Evolutionary conservation across 2,329 filamentous ascomycete genomes (phyloP).

Genomic region (Cryphonectria parasitica): DNA sequence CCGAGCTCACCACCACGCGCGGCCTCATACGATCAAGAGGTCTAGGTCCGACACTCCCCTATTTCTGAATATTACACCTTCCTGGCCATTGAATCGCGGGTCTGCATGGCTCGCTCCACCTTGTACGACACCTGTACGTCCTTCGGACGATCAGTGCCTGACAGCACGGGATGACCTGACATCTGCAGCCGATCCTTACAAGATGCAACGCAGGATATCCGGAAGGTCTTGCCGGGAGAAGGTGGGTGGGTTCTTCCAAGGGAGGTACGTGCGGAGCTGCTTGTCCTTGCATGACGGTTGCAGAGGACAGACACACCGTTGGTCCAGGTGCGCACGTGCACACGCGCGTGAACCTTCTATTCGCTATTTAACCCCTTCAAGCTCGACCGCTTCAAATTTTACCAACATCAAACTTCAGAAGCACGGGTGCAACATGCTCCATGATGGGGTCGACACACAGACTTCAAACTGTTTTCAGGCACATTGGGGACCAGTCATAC

Average conservation of each 20-base stretch:
- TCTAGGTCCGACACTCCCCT: slow-evolving; percentile 19
- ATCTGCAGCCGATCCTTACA: background rate
- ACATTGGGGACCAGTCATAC: slow-evolving; percentile 24
- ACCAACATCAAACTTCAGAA: background rate
- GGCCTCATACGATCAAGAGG: slow-evolving; percentile 1
- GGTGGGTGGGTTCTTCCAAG: background rate
- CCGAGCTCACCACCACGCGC: background rate
- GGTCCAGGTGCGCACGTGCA: background rate
- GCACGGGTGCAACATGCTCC: background rate
- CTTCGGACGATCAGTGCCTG: slow-evolving; percentile 10
- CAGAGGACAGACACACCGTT: background rate
- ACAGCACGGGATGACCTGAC: slow-evolving; percentile 10
- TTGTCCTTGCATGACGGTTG: background rate
- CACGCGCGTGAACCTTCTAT: background rate
- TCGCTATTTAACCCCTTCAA: background rate
- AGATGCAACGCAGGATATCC: background rate
- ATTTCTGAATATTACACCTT: slow-evolving; percentile 13
- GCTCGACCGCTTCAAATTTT: background rate
- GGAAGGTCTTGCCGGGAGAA: background rate
- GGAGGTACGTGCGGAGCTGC: slow-evolving; percentile 5
- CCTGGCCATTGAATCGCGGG: slow-evolving; percentile 10
- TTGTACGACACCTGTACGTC: slow-evolving; percentile 20
- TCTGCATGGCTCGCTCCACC: slow-evolving; percentile 21
- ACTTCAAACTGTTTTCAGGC: background rate
- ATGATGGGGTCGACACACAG: background rate